Evolutionary conservation across 176 grass and related monocot species (phyloP).

Genomic region (Eragrostis curvula): DNA sequence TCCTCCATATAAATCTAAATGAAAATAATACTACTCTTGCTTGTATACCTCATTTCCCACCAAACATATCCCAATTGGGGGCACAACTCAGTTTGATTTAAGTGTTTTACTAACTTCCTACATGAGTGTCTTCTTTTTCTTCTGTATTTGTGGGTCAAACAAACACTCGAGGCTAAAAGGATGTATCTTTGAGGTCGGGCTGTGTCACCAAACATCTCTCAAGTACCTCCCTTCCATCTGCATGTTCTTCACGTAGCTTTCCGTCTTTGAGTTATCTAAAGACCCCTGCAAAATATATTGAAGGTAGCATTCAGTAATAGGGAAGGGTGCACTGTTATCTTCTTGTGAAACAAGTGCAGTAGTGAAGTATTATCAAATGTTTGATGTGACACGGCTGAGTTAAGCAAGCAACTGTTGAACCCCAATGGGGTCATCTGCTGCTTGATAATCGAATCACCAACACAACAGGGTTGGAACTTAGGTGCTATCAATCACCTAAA

Average conservation of each 20-base stretch:
- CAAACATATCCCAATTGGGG: neutral
- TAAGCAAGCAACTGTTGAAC: conserved; percentile 2
- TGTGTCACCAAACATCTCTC: conserved; percentile 86
- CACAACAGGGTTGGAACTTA: neutral
- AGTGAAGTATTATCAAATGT: neutral
- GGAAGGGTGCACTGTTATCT: neutral
- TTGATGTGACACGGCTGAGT: no score
- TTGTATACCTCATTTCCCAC: neutral
- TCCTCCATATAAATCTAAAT: neutral
- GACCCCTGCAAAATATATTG: conserved; percentile 57
- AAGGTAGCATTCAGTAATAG: neutral
- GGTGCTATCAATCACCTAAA: neutral
- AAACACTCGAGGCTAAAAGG: neutral
- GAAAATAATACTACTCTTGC: neutral
- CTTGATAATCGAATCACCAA: neutral
- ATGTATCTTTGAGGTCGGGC: neutral
- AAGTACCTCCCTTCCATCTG: conserved; percentile 94
- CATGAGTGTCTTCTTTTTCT: neutral
- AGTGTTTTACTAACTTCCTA: neutral
- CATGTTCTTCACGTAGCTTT: conserved; percentile 85
- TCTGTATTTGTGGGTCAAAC: neutral
- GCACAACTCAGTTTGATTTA: neutral
- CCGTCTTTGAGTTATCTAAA: conserved; percentile 72
- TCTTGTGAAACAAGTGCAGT: neutral
- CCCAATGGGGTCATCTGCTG: neutral